phyloP scores from a whole-genome alignment of 2,329 filamentous ascomycete genomes.

The Calycina marina region DNA sequence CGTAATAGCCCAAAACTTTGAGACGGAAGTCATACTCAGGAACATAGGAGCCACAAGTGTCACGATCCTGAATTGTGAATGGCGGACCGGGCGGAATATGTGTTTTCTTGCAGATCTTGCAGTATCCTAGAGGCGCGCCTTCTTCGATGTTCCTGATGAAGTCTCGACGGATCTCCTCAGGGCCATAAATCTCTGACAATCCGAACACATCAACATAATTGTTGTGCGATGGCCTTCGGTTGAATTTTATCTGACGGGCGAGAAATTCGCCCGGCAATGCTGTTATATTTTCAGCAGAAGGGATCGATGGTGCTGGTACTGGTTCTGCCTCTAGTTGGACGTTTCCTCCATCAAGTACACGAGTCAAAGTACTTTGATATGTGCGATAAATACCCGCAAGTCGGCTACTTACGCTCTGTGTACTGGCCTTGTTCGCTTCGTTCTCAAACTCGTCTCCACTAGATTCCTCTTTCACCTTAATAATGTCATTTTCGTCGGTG shows the following conservation, averaged over 20 bases:
- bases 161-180: slow-evolving; percentile 1
- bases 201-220: not conserved
- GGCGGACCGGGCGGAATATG: slow-evolving; percentile 17
- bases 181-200: not conserved
- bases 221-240: too few species aligned
- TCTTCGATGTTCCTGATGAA: slow-evolving; percentile 7
- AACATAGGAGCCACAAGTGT: slow-evolving; percentile 15
- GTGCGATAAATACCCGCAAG: not conserved
- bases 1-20: too few species aligned
- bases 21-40: slow-evolving; percentile 13
- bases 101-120: slow-evolving; percentile 13
- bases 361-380: not conserved
- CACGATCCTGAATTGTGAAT: slow-evolving; percentile 13
- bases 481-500: too few species aligned
- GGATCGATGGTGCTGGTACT: not conserved
- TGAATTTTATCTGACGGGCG: too few species aligned
- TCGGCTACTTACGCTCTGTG: not conserved
- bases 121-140: slow-evolving; percentile 9
- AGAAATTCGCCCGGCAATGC: slow-evolving; percentile 1
- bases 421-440: not conserved
- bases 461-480: too few species aligned
- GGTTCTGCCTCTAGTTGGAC: not conserved
- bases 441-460: too few species aligned
- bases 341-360: not conserved
- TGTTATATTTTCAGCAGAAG: too few species aligned